Evolutionary conservation across 2,329 filamentous ascomycete genomes (phyloP), one percentile per base, ranked within the genome.

Genomic region (Tothia fuscella): DNA sequence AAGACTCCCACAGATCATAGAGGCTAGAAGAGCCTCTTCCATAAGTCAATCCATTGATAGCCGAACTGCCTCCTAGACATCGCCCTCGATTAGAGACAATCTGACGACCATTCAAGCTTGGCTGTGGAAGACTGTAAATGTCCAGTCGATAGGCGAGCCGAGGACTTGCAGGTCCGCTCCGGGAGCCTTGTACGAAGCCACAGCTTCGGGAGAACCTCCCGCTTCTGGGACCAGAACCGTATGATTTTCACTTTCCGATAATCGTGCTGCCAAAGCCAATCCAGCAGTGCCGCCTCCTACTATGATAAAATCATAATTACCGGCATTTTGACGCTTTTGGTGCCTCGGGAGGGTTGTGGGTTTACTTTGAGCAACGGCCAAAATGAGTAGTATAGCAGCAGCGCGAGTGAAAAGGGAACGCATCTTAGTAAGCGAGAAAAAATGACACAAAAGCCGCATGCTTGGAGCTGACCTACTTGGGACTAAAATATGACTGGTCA

Each of bases 1-100:
- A 28, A 13, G n/a, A 13, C 35, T 66, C 68, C 75, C 75, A 80
- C 0, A 64, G 65, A 53, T 79, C 68, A 35, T 63, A 64, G 44
- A 62, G 60, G 5, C 48, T 54, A 14, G 51, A 49, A 25, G 53
- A 49, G 10, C 53, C 61, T 5, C 61, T 55, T 40, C 59, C 57
- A 43, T 58, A 61, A 5, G 55, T 49, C 58, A 64, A 60, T 6
- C 58, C 57, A 48, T 64, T 63, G 19, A 63, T 53, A 1, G 56
- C 55, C 14, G 53, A 56, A 9, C 57, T 55, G 1, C 60, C 61
- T 3, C 61, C 60, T 3, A 63, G 14, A 29, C 26, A 29, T 29
- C 26, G 10, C 26, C 26, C 26, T 29, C 26, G 26, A 29, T 29
- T 29, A 14, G 10, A 29, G 10, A 14, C 13, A 14, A 29, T 10